Evolutionary conservation across 2,329 filamentous ascomycete genomes (phyloP).

Genomic region (Chrysoporthe cubensis): DNA sequence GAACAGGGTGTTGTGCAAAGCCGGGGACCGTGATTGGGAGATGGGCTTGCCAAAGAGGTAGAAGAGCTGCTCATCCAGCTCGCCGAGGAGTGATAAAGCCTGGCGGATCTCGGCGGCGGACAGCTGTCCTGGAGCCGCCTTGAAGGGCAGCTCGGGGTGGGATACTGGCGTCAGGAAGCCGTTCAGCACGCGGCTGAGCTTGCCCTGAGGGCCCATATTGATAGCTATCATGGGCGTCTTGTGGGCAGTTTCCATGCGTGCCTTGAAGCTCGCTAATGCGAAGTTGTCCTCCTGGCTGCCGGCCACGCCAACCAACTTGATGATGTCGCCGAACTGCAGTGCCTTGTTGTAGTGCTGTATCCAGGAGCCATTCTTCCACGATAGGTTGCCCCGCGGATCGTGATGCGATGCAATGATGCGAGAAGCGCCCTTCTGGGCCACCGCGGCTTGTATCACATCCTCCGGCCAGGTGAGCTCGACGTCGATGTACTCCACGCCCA

Average conservation of each 20-base stretch:
- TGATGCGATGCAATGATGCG: slow-evolving; percentile 96
- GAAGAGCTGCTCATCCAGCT: slow-evolving; percentile 76
- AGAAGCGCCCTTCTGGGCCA: slow-evolving; percentile 69
- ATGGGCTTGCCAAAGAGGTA: slow-evolving; percentile 90
- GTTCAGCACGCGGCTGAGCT: slow-evolving; percentile 89
- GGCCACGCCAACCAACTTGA: slow-evolving; percentile 90
- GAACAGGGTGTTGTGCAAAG: slow-evolving; percentile 89
- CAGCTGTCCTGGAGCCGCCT: slow-evolving; percentile 91
- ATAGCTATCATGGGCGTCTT: slow-evolving; percentile 87
- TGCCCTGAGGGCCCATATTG: slow-evolving; percentile 90
- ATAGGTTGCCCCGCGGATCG: slow-evolving; percentile 76
- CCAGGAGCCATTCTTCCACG: slow-evolving; percentile 94
- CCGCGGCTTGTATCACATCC: slow-evolving; percentile 70
- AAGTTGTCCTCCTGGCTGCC: slow-evolving; percentile 82
- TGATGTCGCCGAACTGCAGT: slow-evolving; percentile 85
- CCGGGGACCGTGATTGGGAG: slow-evolving; percentile 79
- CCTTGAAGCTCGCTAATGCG: slow-evolving; percentile 79
- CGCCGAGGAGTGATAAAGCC: slow-evolving; percentile 77
- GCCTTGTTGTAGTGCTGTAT: slow-evolving; percentile 87
- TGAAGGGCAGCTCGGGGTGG: slow-evolving; percentile 85
- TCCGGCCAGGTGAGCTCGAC: slow-evolving; percentile 87
- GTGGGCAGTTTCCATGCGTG: slow-evolving; percentile 72
- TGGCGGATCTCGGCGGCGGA: slow-evolving; percentile 86
- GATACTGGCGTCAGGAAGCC: slow-evolving; percentile 93
- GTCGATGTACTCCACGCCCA: slow-evolving; percentile 91